A percentile compares a stretch with the other conserved stretches of the same genome.
Evolutionary conservation across 257 asterid species (phyloP).

Genomic region (Galeopsis tetrahit): DNA sequence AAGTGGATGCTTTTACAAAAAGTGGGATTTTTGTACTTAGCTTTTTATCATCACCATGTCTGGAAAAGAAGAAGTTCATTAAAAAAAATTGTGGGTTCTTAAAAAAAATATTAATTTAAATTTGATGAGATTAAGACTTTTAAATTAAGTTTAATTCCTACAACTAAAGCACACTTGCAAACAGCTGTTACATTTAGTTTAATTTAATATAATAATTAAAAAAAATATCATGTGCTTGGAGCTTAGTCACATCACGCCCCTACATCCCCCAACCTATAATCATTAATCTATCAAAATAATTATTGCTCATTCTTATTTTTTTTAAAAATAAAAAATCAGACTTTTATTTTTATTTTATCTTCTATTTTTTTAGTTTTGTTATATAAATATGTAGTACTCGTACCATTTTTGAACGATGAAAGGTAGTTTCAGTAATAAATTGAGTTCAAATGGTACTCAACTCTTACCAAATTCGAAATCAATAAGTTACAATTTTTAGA

Average conservation of each 20-base stretch:
- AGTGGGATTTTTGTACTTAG: too few relatives aligned
- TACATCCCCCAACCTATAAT: constrained; percentile 28
- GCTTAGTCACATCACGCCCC: constrained; percentile 33
- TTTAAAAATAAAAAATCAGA: too few relatives aligned
- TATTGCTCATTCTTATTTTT: not conserved
- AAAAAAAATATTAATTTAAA: not conserved
- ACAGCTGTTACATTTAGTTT: constrained; percentile 34
- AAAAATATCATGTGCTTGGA: constrained; percentile 31
- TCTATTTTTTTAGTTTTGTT: too few relatives aligned
- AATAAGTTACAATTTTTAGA: too few relatives aligned
- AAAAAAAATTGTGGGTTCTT: not conserved
- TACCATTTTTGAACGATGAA: too few relatives aligned
- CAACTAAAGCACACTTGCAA: constrained; percentile 29
- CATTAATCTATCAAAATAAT: not conserved
- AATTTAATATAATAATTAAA: not conserved
- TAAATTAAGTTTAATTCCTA: not conserved
- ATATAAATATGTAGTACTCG: too few relatives aligned
- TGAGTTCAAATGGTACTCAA: too few relatives aligned
- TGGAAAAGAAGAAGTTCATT: not conserved
- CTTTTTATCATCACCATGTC: not conserved
- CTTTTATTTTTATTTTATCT: too few relatives aligned
- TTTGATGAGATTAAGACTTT: constrained; percentile 2
- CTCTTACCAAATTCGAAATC: too few relatives aligned
- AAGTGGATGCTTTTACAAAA: too few relatives aligned
- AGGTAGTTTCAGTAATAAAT: too few relatives aligned